Base-by-base conservation (phyloP, 305 asterid genomes). In the Fraxinus greggii region DNA sequence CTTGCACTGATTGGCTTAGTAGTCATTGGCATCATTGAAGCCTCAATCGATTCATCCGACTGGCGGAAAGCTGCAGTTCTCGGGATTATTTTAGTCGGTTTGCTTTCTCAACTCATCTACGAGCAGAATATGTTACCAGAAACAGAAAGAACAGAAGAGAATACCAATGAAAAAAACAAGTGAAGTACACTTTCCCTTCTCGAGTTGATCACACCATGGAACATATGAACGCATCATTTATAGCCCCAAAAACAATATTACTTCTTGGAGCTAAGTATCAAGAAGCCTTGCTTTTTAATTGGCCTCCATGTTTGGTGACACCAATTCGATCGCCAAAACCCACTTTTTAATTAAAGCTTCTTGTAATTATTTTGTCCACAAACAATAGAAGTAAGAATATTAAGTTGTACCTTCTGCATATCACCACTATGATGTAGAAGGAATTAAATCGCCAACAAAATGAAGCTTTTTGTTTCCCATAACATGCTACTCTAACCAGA, bases 51-150 rank as follows among this genome's bases (percentile, higher is more conserved):
- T 73, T 83, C 93, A 1, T 79, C 88, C 3, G 90, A 93, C 85
- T 91, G 92, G 98, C 83, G 83, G 82, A 94, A 93, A 87, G 88
- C 84, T 77, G 90, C 90, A 32, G 79, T 93, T 86, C 94, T 96
- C 23, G 99, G 90, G 82, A 92, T 84, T 36, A 86, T 96, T 86
- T 87, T 96, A 84, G 91, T 92, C 35, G 98, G 99, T 74, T 89
- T 96, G 88, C 38, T 91, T 80, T 83, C 97, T 72, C 99, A 96
- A 84, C 73, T 94, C 80, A 33, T 89, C 85, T 93, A 94, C 56
- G 98, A 94, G 87, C 98, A 94, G 80, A 91, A 85, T 75, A 48
- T 92, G 87, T 77, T 88, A 40, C 90, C 91, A 78, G 90, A 88
- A 78, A 80, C 88, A 75, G 89, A 87, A 32, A 85, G 75, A 72